Conservation (phyloP, 73 alveolate species). For the Tetrahymena malaccensis region DNA sequence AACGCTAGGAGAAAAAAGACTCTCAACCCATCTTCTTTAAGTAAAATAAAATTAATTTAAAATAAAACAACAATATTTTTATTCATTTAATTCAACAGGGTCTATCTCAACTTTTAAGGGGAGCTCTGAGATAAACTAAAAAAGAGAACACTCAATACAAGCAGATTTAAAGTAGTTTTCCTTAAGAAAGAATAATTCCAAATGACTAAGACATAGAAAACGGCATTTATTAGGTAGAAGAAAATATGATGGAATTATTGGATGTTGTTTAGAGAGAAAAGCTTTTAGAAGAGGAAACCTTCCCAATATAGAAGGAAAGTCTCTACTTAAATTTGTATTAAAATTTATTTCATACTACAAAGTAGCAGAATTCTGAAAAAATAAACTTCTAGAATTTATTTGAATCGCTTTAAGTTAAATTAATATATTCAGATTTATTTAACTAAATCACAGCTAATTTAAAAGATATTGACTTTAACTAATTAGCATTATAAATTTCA, state of each 20-base stretch:
- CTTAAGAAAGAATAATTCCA: neutral
- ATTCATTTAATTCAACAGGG: neutral
- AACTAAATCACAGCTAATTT: neutral
- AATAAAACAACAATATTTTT: neutral
- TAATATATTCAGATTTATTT: neutral
- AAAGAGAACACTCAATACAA: conserved; percentile 7
- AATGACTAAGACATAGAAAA: neutral
- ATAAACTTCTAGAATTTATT: neutral
- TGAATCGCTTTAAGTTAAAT: neutral
- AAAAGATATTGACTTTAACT: neutral
- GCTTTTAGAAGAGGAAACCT: neutral
- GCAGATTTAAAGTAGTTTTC: neutral
- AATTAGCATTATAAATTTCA: neutral
- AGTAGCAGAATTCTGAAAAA: neutral
- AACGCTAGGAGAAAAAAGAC: conserved; percentile 70
- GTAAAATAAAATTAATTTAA: neutral
- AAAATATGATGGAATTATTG: neutral
- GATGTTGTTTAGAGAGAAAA: neutral
- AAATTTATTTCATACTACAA: neutral
- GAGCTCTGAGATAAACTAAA: neutral
- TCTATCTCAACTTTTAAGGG: conserved; percentile 5
- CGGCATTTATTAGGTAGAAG: neutral
- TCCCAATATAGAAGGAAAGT: neutral
- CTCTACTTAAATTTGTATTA: neutral
- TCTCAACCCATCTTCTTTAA: conserved; percentile 64